Conservation (phyloP, 495 filamentous ascomycete genomes). For the Jackrogersella multiformis region DNA sequence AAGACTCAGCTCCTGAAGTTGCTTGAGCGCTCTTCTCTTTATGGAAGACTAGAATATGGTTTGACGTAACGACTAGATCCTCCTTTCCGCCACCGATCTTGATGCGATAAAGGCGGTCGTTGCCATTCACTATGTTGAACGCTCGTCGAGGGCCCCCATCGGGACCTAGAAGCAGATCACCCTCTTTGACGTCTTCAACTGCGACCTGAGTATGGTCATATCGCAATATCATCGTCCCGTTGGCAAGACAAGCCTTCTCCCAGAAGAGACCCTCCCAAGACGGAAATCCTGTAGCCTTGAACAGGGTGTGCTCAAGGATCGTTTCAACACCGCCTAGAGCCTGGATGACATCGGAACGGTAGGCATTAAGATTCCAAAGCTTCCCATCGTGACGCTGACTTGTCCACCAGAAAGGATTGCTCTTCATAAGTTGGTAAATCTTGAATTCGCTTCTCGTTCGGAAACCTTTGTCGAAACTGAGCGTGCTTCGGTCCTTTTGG, state of each 20-base stretch:
- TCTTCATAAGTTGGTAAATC: slow-evolving; percentile 98
- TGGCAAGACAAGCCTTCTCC: slow-evolving; percentile 74
- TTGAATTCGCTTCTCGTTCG: slow-evolving; percentile 97
- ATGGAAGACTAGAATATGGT: slow-evolving; percentile 59
- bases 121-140: slow-evolving; percentile 58
- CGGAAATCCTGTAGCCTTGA: slow-evolving; percentile 98
- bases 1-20: slow-evolving; percentile 21
- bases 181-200: slow-evolving; percentile 60
- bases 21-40: slow-evolving; percentile 38
- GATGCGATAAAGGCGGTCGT: slow-evolving; percentile 49
- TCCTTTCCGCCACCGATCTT: slow-evolving; percentile 47
- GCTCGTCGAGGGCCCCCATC: slow-evolving; percentile 57
- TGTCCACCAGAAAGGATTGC: slow-evolving; percentile 99
- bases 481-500: slow-evolving; percentile 97
- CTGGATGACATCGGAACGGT: slow-evolving; percentile 98
- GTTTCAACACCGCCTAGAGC: slow-evolving; percentile 99
- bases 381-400: slow-evolving; percentile 98
- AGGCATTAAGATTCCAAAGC: slow-evolving; percentile 98
- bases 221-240: slow-evolving; percentile 44
- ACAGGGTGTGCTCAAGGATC: slow-evolving; percentile 96
- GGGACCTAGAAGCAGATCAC: slow-evolving; percentile 58
- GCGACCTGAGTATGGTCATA: slow-evolving; percentile 54
- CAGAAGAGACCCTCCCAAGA: slow-evolving; percentile 99
- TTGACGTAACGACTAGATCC: slow-evolving; percentile 58
- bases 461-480: slow-evolving; percentile 99